Base-by-base conservation (phyloP, 1,139 yeast genomes). In the Blastobotrys buckinghamii region DNA sequence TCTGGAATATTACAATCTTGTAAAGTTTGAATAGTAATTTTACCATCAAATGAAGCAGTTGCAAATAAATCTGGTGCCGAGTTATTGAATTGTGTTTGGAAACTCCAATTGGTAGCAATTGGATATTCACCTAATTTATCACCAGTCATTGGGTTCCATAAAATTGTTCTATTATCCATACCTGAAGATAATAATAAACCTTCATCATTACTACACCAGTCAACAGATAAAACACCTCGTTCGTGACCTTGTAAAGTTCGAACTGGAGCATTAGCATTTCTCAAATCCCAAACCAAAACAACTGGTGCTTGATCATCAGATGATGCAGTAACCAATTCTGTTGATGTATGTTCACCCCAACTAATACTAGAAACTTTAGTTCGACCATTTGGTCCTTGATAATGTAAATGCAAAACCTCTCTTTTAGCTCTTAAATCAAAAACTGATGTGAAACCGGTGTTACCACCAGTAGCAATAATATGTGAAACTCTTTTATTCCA, bases 71-170 rank as follows among this genome's bases (percentile, higher is more conserved):
- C 97, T 5, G 99, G 98, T 24, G 87, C 80, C 26, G 74, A 68
- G 40, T 96, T 95, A 51, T 96, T 95, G 72, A 90, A 92, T 59
- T 78, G 77, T 15, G 95, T 79, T 66, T 85, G 81, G 71, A 89
- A 92, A 26, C 88, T 84, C 98, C 98, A 92, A 67, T 88, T 90
- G 38, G 95, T 86, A 39, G 95, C 79, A 24, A 94, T 80, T 46
- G 97, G 97, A 64, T 87, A 92, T 62, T 87, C 87, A 6, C 94
- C 96, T 55, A 92, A 71, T 60, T 79, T 78, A 50, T 73, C 72
- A 30, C 70, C 69, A 22, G 77, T 64, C 50, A 76, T 72, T 24
- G 97, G 97, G 65, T 92, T 89, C 98, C 98, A 94, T 59, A 92
- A 72, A 55, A 82, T 70, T 2, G 95, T 87, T 37, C 89, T 72